Conservation (phyloP, 306 rosid genomes). For the Abrus precatorius region DNA sequence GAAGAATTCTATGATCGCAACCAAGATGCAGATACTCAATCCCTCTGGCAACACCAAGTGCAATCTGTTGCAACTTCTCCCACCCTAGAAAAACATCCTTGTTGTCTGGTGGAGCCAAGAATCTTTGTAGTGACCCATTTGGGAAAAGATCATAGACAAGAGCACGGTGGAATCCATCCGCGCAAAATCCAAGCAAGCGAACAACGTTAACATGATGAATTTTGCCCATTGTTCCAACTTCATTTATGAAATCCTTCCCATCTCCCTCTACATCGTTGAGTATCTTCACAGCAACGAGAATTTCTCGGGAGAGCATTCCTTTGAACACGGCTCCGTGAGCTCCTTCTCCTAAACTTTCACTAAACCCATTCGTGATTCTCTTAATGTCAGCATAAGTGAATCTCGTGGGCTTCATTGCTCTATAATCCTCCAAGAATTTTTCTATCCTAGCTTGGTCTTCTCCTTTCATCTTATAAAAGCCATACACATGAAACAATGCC, state of each 20-base stretch:
- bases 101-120: conserved; percentile 6
- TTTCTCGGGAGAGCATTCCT: conserved; percentile 38
- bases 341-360: conserved; percentile 23
- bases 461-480: neutral
- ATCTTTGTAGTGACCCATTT: conserved; percentile 45
- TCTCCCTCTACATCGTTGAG: conserved; percentile 28
- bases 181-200: conserved; percentile 8
- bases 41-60: conserved; percentile 50
- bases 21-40: conserved; percentile 60
- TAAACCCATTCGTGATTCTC: conserved; percentile 47
- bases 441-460: conserved; percentile 44
- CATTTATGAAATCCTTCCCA: conserved; percentile 44
- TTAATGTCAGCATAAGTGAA: conserved; percentile 49
- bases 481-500: neutral
- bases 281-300: conserved; percentile 33
- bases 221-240: neutral
- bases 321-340: conserved; percentile 42
- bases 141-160: conserved; percentile 9
- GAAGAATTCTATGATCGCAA: conserved; percentile 52
- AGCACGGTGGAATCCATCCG: conserved; percentile 5
- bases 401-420: conserved; percentile 48
- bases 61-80: conserved; percentile 38
- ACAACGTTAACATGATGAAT: conserved; percentile 6
- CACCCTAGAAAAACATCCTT: conserved; percentile 38
- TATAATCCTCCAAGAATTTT: conserved; percentile 45